These are phyloP conservation scores for Aureococcus anophagefferens DNA, from an alignment of 108 stramenopile genomes.

Conservation along the genomic window DNA sequence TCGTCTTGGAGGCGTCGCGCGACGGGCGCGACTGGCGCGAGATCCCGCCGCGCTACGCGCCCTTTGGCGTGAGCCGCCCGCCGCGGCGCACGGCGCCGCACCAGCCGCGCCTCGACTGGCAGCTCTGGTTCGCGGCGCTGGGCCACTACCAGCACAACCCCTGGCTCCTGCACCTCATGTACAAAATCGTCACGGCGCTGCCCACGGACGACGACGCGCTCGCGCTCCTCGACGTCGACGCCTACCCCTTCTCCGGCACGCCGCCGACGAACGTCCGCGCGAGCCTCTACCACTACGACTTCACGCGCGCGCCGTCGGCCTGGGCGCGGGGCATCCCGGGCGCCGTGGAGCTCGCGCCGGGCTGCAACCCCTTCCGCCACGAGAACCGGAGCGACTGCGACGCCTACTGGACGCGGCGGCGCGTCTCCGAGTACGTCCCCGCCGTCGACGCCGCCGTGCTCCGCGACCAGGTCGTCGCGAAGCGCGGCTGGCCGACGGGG, in stretches of 20 bases:
- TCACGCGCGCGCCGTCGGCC: constrained; percentile 5
- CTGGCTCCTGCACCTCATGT: constrained; percentile 44
- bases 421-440: not conserved
- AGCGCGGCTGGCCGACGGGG: not conserved
- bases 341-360: not conserved
- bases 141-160: constrained; percentile 42
- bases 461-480: not conserved
- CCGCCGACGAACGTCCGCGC: constrained; percentile 6
- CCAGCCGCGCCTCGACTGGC: constrained; percentile 60
- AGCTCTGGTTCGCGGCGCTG: constrained; percentile 69
- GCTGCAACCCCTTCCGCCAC: no score
- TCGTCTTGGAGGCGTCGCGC: constrained; percentile 45
- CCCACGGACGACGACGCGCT: constrained; percentile 28
- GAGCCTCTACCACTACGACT: constrained; percentile 12
- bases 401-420: not conserved
- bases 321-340: constrained; percentile 2
- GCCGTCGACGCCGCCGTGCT: not conserved
- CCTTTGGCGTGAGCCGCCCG: constrained; percentile 20
- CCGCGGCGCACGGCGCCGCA: constrained; percentile 51
- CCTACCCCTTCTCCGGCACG: not conserved
- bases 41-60: constrained; percentile 53
- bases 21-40: constrained; percentile 38
- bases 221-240: constrained; percentile 27
- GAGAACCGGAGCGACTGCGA: not conserved
- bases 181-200: constrained; percentile 24